Percentiles rank a stretch among this genome's conserved stretches.
Evolutionary conservation across 306 rosid species (phyloP).

Genomic region (Sophora flavescens): DNA sequence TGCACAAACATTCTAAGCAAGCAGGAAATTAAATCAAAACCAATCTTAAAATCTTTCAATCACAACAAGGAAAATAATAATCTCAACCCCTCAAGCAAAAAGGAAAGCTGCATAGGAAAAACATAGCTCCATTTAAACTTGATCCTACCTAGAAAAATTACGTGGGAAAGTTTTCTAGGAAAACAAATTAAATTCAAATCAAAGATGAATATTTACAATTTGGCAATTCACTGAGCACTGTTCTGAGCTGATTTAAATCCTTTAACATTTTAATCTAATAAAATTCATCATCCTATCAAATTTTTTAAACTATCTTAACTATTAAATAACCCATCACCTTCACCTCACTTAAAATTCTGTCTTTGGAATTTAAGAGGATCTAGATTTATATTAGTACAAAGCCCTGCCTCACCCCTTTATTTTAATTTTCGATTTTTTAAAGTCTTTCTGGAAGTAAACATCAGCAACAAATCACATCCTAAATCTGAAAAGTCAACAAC

Average conservation of each 20-base stretch:
- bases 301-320: neutral
- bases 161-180: neutral
- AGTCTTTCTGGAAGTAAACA: slow-evolving; percentile 1
- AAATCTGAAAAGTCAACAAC: slow-evolving; percentile 17
- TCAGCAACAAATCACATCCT: slow-evolving; percentile 19
- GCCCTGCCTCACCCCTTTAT: neutral
- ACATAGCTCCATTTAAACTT: neutral
- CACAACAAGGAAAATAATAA: slow-evolving; percentile 5
- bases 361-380: neutral
- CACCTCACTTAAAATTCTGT: slow-evolving; percentile 10
- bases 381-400: neutral
- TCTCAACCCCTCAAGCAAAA: slow-evolving; percentile 15
- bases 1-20: slow-evolving; percentile 19
- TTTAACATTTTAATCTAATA: neutral
- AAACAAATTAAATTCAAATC: slow-evolving; percentile 3
- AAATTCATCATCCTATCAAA: neutral
- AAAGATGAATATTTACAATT: slow-evolving; percentile 9
- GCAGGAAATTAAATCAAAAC: slow-evolving; percentile 26
- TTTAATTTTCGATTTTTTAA: neutral
- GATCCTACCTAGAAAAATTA: slow-evolving; percentile 12
- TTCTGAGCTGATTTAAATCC: slow-evolving; percentile 24
- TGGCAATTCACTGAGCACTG: neutral
- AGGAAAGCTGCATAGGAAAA: neutral
- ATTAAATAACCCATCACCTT: neutral
- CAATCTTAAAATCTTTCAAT: neutral